Evolutionary conservation across 768 basidiomycete genomes (phyloP), one percentile per base, ranked within the genome.

Genomic region (Trametopsis cervina): DNA sequence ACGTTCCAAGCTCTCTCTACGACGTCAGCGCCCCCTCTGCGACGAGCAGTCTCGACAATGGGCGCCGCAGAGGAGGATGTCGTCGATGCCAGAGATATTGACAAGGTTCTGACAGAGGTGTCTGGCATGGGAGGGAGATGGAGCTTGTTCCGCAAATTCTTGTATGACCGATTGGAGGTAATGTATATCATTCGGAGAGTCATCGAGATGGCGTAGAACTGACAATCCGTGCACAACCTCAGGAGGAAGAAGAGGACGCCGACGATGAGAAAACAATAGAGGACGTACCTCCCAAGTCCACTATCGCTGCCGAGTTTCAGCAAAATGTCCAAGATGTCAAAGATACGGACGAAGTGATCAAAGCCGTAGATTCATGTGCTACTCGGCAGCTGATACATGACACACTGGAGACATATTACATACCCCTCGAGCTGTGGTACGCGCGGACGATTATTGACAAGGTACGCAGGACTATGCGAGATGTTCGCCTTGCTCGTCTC

Each of bases 351-450:
- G 52, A 60, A 13, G 59, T 52, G 12, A 25, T 64, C 18, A 45
- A 54, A 22, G 59, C 61, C 3, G 60, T 83, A 29, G 72, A 78
- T 40, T 60, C 68, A 4, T 84, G 79, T 2, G 64, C 67, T 2
- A 85, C 81, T 15, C 74, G 78, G 43, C 56, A 59, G 24, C 62
- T 81, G 13, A 85, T 97, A 47, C 77, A 85, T 33, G 72, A 78
- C 42, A 66, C 94, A 24, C 71, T 92, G 10, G 65, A 63, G 7
- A 75, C 75, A 9, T 95, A 89, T 57, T 98, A 97, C 58, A 74
- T 83, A 25, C 92, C 94, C 3, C 69, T 98, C 47, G 96, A 99
- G 61, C 66, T 84, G 3, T 98, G 94, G 94, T 98, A 95, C 66
- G 77, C 83, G 9, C 79, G 87, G 12, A 80, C 78, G 15, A 84